Conservation (phyloP, 106 monocot species). For the Platanthera guangdongensis region DNA sequence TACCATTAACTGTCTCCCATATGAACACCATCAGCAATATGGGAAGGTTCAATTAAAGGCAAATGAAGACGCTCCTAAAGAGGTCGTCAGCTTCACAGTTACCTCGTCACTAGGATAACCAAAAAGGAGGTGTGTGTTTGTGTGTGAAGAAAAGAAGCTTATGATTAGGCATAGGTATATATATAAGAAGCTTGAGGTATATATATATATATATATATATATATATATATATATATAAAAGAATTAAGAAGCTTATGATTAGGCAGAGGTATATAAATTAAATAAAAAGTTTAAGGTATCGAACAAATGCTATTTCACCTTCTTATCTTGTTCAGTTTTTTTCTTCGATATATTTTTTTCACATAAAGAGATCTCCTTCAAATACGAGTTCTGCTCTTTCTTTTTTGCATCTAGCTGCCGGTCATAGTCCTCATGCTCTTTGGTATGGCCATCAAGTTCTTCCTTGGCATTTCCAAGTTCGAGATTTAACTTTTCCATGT, state of each 20-base stretch:
- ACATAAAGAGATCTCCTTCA: conserved; percentile 73
- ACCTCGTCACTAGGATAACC: background rate
- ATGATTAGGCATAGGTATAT: background rate
- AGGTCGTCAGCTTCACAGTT: background rate
- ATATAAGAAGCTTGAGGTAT: background rate
- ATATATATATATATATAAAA: too few species aligned
- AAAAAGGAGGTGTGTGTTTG: too few species aligned
- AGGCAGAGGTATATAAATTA: background rate
- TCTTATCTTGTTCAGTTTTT: conserved; percentile 93
- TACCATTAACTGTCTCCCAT: background rate
- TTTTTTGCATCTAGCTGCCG: conserved; percentile 48
- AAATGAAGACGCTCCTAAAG: background rate
- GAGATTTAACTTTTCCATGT: conserved; percentile 42
- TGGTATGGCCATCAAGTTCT: conserved; percentile 32
- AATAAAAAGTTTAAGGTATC: background rate
- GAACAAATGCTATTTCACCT: conserved; percentile 40
- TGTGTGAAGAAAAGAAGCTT: too few species aligned
- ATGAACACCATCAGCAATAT: background rate
- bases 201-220: too few species aligned
- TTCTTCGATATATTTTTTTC: conserved; percentile 90
- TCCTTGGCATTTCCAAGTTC: conserved; percentile 60
- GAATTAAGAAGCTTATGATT: background rate
- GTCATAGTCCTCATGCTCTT: conserved; percentile 39
- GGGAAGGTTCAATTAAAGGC: background rate
- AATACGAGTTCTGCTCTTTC: conserved; percentile 85